Evolutionary conservation across 2,329 filamentous ascomycete species (phyloP).

Genomic region (Pseudogymnoascus sp.): DNA sequence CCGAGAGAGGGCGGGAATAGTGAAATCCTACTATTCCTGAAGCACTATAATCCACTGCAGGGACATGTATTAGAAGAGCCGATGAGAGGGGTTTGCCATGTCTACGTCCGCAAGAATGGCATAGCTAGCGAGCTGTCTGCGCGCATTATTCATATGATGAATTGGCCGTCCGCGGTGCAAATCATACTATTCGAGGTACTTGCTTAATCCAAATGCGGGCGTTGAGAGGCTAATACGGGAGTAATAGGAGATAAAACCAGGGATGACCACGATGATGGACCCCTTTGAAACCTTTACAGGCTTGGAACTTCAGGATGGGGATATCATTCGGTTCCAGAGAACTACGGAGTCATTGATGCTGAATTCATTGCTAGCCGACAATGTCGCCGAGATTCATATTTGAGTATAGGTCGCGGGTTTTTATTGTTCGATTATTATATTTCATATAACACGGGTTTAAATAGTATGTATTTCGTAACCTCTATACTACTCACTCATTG

Average conservation of each 20-base stretch:
- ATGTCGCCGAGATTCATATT: neutral
- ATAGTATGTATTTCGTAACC: neutral
- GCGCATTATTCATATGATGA: conserved; percentile 72
- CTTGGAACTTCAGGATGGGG: conserved; percentile 92
- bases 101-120: conserved; percentile 81
- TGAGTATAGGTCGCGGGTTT: neutral
- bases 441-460: neutral
- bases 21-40: conserved; percentile 77
- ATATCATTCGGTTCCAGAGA: conserved; percentile 90
- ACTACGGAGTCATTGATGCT: conserved; percentile 29
- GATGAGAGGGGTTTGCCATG: conserved; percentile 67
- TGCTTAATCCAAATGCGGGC: neutral
- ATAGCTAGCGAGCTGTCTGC: conserved; percentile 79
- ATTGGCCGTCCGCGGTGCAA: conserved; percentile 62
- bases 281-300: conserved; percentile 79
- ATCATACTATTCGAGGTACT: conserved; percentile 68
- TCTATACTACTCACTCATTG: neutral
- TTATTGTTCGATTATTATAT: neutral
- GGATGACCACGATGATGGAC: conserved; percentile 94
- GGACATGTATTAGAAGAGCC: conserved; percentile 63
- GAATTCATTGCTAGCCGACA: neutral
- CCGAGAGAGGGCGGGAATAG: conserved; percentile 50
- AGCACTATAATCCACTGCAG: conserved; percentile 73
- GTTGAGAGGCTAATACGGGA: conserved; percentile 17
- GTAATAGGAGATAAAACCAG: conserved; percentile 82